Evolutionary conservation across 768 basidiomycete species (phyloP).

Genomic region (Tylopilus vinaceipallidus): DNA sequence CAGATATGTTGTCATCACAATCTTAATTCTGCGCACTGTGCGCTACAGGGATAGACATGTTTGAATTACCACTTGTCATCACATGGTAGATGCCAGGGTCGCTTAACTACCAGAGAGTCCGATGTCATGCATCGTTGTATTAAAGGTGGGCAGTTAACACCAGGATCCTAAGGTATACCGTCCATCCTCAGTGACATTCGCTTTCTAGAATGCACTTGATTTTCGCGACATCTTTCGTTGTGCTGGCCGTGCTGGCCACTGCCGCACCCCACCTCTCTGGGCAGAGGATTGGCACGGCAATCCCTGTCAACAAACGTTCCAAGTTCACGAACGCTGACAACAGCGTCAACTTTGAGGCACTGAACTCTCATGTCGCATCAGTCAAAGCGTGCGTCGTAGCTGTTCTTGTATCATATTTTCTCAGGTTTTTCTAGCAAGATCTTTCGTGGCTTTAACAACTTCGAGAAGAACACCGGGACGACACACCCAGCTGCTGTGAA

Average conservation of each 20-base stretch:
- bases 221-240: constrained; percentile 2
- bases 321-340: constrained; percentile 4
- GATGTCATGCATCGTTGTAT: background rate
- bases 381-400: constrained; percentile 9
- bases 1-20: background rate
- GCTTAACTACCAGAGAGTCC: too few species aligned
- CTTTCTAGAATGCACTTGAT: constrained; percentile 7
- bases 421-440: constrained; percentile 6
- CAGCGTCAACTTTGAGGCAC: constrained; percentile 3
- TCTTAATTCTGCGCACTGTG: too few species aligned
- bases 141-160: background rate
- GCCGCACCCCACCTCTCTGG: constrained; percentile 6
- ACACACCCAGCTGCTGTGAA: background rate
- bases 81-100: background rate
- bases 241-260: constrained; percentile 3
- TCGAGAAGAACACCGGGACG: constrained; percentile 7
- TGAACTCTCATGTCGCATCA: constrained; percentile 6
- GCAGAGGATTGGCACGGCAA: background rate
- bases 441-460: background rate
- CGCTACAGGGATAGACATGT: background rate
- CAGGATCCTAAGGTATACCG: background rate
- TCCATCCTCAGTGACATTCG: background rate
- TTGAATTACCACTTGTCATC: background rate
- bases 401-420: background rate
- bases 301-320: constrained; percentile 13